phyloP scores from a whole-genome alignment of 2,329 filamentous ascomycete species.

The Coleophoma cylindrospora region DNA sequence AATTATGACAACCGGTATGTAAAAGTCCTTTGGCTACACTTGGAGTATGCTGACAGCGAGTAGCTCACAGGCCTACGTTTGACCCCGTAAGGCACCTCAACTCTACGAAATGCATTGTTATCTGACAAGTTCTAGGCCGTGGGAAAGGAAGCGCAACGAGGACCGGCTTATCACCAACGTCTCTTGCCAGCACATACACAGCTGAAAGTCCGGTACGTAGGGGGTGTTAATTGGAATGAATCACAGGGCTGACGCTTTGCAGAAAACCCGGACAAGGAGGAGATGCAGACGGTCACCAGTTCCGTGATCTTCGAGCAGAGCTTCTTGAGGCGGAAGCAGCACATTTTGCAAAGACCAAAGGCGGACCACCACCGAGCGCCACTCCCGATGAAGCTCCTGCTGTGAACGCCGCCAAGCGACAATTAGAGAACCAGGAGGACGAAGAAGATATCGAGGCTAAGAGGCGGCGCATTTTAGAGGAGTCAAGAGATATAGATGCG shows the following conservation, averaged over 20 bases:
- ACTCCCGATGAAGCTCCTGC: conserved; percentile 41
- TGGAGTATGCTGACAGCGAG: conserved; percentile 22
- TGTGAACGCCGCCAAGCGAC: conserved; percentile 61
- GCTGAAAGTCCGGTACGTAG: conserved; percentile 72
- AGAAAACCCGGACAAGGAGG: conserved; percentile 87
- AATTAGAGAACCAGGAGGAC: conserved; percentile 45
- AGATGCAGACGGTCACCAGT: conserved; percentile 58
- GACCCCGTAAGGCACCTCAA: conserved; percentile 65
- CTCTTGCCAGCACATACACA: conserved; percentile 90
- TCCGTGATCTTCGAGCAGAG: conserved; percentile 81
- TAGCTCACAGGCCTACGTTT: conserved; percentile 83
- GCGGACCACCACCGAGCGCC: conserved; percentile 39
- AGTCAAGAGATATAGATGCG: conserved; percentile 83
- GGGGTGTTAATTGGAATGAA: background rate
- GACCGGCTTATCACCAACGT: conserved; percentile 92
- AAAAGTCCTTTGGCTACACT: background rate
- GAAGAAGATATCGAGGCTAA: conserved; percentile 76
- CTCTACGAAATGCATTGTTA: background rate
- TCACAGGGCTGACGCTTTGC: conserved; percentile 15
- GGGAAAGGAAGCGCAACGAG: conserved; percentile 91
- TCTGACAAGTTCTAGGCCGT: conserved; percentile 55
- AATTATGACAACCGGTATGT: conserved; percentile 45
- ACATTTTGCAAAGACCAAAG: conserved; percentile 81
- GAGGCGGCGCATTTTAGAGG: conserved; percentile 78
- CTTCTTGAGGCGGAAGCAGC: conserved; percentile 83